phyloP scores from a whole-genome alignment of 306 rosid species.

The Psophocarpus tetragonolobus region DNA sequence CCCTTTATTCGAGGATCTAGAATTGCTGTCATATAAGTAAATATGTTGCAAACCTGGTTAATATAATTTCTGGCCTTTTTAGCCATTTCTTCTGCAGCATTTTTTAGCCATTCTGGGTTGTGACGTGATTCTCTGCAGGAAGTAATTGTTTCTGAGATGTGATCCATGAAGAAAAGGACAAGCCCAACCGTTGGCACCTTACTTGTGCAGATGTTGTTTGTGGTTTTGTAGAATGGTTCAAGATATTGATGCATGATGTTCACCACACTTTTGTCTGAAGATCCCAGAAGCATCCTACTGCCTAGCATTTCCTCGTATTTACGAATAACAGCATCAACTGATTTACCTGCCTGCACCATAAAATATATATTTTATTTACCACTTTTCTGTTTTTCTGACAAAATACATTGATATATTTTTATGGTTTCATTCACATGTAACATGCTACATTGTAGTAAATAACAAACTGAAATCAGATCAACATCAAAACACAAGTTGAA shows the following conservation, averaged over 20 bases:
- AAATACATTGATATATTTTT: conserved; percentile 11
- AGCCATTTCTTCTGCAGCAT: conserved; percentile 91
- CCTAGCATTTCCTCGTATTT: conserved; percentile 76
- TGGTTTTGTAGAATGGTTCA: conserved; percentile 92
- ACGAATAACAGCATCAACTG: conserved; percentile 76
- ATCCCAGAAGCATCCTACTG: conserved; percentile 61
- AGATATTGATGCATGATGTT: conserved; percentile 77
- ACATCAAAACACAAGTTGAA: background rate
- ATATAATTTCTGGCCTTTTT: conserved; percentile 69
- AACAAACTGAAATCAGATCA: conserved; percentile 20
- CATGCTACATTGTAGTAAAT: conserved; percentile 3
- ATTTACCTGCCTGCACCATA: conserved; percentile 75
- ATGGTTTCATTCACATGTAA: background rate
- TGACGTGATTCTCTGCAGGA: conserved; percentile 80
- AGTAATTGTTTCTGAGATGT: conserved; percentile 81
- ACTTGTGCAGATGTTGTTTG: conserved; percentile 85
- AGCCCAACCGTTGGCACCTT: conserved; percentile 84
- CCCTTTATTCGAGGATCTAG: conserved; percentile 95
- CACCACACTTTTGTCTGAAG: conserved; percentile 73
- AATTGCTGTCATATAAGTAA: conserved; percentile 87
- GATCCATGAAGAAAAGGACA: conserved; percentile 97
- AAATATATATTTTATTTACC: background rate
- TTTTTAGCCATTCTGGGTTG: conserved; percentile 85
- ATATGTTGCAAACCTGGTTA: conserved; percentile 79
- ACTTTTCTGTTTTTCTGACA: conserved; percentile 27